Evolutionary conservation across 2,329 filamentous ascomycete genomes (phyloP), one percentile per base, ranked within the genome.

Genomic region (Keithomyces neogunnii): DNA sequence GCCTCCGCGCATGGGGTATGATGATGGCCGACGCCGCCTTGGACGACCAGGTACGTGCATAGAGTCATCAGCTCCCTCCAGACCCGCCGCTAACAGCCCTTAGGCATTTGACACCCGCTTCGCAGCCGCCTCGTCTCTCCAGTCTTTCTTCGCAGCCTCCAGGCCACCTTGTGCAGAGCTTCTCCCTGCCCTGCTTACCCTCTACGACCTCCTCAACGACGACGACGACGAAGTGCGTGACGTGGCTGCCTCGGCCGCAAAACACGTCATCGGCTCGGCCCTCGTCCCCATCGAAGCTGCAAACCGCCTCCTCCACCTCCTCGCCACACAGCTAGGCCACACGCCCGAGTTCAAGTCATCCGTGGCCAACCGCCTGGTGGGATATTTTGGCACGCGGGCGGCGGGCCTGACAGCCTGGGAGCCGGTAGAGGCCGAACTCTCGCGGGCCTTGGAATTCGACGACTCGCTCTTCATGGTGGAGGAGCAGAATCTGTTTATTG

Each of bases 401-500:
- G 36, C 28, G 50, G 19, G 31, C 48, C 28, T 35, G 13, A 8
- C 19, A 2, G 45, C 47, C 47, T 56, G 54, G 62, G 42, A 57
- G 4, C 48, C 70, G 0, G 69, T 72, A 0, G 61, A 62, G 29
- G 48, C 58, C 1, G 71, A 76, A 51, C 68, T 84, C 26, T 54
- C 62, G 3, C 55, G 63, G 7, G 75, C 78, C 3, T 64, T 81
- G 60, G 67, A 70, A 51, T 72, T 77, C 58, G 80, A 88, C 62
- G 80, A 83, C 55, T 75, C 84, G 3, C 78, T 99, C 1, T 99
- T 99, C 64, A 85, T 80, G 1, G 78, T 89, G 51, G 93, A 99
- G 68, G 91, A 95, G 65, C 90, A 95, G 64, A 99, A 99, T 63
- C 76, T 96, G n/a, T 97, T 89, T 66, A 73, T 92, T 47, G 92